Evolutionary conservation across 805 yeast genomes (phyloP).

Genomic region (Blastobotrys parvus): DNA sequence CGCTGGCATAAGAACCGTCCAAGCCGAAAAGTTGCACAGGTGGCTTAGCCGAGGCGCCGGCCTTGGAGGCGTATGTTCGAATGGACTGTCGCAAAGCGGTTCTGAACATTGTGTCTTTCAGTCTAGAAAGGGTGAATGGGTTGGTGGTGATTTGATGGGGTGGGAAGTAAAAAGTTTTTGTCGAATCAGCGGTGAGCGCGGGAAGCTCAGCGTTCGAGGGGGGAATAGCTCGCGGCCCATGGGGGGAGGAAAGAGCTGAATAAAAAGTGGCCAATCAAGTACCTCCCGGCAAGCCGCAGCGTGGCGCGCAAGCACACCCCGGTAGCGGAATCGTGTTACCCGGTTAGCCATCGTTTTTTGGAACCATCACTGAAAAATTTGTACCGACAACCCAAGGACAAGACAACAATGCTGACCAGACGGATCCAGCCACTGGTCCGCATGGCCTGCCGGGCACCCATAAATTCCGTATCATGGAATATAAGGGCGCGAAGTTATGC

Average conservation of each 20-base stretch:
- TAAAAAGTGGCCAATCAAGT: no score
- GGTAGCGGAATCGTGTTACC: no score
- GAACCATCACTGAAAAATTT: no score
- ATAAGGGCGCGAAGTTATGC: background rate
- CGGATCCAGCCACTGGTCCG: background rate
- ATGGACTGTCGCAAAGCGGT: constrained; percentile 8
- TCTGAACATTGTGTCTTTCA: background rate
- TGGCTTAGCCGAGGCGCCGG: constrained; percentile 61
- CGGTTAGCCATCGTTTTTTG: no score
- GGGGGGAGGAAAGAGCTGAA: background rate
- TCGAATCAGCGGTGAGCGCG: no score
- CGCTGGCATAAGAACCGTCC: constrained; percentile 95
- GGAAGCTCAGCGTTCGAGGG: background rate
- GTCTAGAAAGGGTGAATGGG: background rate
- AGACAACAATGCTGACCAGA: background rate
- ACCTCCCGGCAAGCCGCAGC: no score
- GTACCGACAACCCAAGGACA: no score
- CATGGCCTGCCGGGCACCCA: background rate
- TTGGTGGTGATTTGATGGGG: background rate
- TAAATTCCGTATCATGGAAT: background rate
- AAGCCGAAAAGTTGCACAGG: constrained; percentile 92
- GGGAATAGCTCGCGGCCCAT: background rate
- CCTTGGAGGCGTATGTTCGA: constrained; percentile 14
- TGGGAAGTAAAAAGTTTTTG: background rate
- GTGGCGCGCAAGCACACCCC: no score